Conservation (phyloP, 106 monocot genomes). For the Dendrobium chrysotoxum region DNA sequence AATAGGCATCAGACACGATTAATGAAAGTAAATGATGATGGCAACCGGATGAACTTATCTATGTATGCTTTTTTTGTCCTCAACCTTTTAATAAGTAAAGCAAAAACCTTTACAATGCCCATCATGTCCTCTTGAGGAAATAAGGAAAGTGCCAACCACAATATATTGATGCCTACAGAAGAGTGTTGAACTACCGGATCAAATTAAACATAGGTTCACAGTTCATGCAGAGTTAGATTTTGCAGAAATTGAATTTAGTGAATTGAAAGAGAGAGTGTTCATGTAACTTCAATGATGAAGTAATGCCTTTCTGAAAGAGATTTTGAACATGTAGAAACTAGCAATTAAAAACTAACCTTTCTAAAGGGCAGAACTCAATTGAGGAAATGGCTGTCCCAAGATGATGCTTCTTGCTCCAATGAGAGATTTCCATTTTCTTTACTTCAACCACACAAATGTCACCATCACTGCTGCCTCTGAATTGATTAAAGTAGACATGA, state of each 20-base stretch:
- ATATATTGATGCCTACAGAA: neutral
- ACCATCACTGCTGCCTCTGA: slow-evolving; percentile 86
- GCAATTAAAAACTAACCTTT: slow-evolving; percentile 47
- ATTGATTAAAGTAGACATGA: slow-evolving; percentile 5
- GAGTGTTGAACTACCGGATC: neutral
- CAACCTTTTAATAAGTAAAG: neutral
- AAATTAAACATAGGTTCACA: neutral
- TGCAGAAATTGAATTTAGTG: neutral
- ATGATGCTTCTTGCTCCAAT: slow-evolving; percentile 94
- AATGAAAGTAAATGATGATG: neutral
- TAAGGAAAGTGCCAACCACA: neutral
- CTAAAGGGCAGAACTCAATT: slow-evolving; percentile 82
- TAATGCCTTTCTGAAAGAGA: neutral
- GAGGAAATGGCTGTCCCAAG: slow-evolving; percentile 58
- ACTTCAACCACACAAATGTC: slow-evolving; percentile 81
- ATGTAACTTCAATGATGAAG: neutral
- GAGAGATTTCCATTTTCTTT: slow-evolving; percentile 79
- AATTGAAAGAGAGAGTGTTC: neutral
- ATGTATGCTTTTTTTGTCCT: neutral
- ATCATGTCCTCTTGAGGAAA: neutral
- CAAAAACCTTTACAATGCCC: neutral
- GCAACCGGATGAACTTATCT: neutral
- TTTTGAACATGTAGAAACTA: neutral
- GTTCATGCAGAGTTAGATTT: neutral
- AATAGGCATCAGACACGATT: no score